A percentile compares a stretch with the other conserved stretches of the same genome.
Evolutionary conservation across 805 yeast genomes (phyloP).

Genomic region (Alloascoidea hylecoeti): DNA sequence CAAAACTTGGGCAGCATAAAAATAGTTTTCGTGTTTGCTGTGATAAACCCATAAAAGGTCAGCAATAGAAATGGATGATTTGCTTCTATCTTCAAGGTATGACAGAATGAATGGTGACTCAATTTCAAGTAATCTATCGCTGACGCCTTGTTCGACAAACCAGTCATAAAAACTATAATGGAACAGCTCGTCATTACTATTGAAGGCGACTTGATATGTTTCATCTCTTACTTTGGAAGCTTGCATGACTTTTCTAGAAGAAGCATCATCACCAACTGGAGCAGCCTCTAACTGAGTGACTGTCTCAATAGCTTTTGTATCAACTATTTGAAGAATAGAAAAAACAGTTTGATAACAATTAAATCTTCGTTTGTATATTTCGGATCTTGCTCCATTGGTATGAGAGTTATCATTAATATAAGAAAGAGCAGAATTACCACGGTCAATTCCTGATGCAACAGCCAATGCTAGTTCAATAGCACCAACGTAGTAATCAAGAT

Average conservation of each 20-base stretch:
- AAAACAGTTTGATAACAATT: slow-evolving; percentile 64
- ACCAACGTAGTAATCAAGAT: slow-evolving; percentile 67
- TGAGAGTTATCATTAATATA: slow-evolving; percentile 37
- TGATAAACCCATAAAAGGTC: slow-evolving; percentile 82
- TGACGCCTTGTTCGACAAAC: slow-evolving; percentile 67
- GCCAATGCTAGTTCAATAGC: slow-evolving; percentile 74
- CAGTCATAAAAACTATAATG: slow-evolving; percentile 89
- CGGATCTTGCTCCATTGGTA: slow-evolving; percentile 34
- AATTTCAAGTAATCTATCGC: slow-evolving; percentile 63
- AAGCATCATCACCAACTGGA: slow-evolving; percentile 10
- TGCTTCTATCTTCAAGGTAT: slow-evolving; percentile 40
- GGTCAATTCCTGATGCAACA: slow-evolving; percentile 57
- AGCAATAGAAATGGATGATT: slow-evolving; percentile 54
- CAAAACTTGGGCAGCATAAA: slow-evolving; percentile 73
- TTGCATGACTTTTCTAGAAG: slow-evolving; percentile 29
- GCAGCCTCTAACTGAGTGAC: not conserved
- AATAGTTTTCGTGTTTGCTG: slow-evolving; percentile 66
- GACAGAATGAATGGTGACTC: slow-evolving; percentile 72
- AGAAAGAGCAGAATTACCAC: slow-evolving; percentile 41
- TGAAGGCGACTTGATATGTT: slow-evolving; percentile 62
- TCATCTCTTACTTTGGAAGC: slow-evolving; percentile 44
- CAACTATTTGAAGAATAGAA: slow-evolving; percentile 59
- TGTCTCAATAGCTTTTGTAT: slow-evolving; percentile 19
- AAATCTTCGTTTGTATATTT: slow-evolving; percentile 34
- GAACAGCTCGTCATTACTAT: slow-evolving; percentile 68